These are phyloP conservation scores for Vaccinium vitisidaea DNA, from an alignment of 148 eudicot genomes.

Conservation along the genomic window DNA sequence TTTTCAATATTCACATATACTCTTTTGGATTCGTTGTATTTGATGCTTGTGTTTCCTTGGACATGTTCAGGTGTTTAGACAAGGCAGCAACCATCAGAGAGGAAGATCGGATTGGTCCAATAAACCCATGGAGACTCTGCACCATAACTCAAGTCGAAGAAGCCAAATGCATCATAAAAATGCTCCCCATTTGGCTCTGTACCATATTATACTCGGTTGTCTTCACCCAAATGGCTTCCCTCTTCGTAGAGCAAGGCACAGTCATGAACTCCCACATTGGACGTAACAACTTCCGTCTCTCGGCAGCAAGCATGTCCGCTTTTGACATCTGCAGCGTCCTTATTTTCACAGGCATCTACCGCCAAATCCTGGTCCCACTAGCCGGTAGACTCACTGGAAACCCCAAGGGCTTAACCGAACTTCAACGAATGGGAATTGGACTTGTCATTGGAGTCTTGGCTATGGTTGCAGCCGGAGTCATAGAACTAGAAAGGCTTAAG, in stretches of 20 bases:
- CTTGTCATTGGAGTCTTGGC: slow-evolving; percentile 69
- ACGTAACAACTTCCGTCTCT: slow-evolving; percentile 35
- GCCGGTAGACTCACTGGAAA: slow-evolving; percentile 50
- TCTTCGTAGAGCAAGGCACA: slow-evolving; percentile 92
- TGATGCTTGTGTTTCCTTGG: not conserved
- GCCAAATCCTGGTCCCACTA: slow-evolving; percentile 57
- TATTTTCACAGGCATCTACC: slow-evolving; percentile 57
- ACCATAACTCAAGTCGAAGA: slow-evolving; percentile 90
- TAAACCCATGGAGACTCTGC: slow-evolving; percentile 75
- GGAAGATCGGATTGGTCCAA: slow-evolving; percentile 30
- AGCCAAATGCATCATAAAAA: slow-evolving; percentile 75
- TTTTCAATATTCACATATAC: not conserved
- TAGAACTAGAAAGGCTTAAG: slow-evolving; percentile 57
- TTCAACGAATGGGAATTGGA: slow-evolving; percentile 86
- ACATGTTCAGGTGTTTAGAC: slow-evolving; percentile 55
- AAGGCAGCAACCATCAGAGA: slow-evolving; percentile 73
- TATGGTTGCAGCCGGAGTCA: slow-evolving; percentile 73
- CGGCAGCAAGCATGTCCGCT: slow-evolving; percentile 86
- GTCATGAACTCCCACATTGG: slow-evolving; percentile 62
- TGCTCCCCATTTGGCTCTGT: slow-evolving; percentile 89
- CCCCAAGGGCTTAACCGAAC: slow-evolving; percentile 79
- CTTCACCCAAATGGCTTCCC: slow-evolving; percentile 97
- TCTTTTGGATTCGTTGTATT: not conserved
- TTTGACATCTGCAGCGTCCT: slow-evolving; percentile 83
- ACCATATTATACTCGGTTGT: slow-evolving; percentile 86